Percentiles rank a stretch among this genome's conserved stretches.
Conservation (phyloP, 352 stramenopile species). For the Peronospora farinosa region DNA sequence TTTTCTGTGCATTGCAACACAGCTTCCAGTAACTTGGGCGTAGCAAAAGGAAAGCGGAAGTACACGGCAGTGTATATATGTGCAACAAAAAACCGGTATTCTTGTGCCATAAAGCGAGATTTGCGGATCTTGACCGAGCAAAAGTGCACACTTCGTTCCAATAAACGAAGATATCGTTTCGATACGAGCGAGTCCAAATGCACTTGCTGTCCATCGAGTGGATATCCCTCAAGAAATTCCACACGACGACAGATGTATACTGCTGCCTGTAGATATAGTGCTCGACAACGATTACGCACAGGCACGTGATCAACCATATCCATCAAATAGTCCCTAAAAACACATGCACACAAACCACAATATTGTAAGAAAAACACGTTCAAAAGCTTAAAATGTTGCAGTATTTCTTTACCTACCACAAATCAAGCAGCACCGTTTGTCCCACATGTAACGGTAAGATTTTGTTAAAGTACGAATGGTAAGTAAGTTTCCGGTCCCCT, state of each 20-base stretch:
- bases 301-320: constrained; percentile 78
- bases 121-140: constrained; percentile 61
- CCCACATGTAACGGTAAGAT: constrained; percentile 59
- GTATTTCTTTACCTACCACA: constrained; percentile 40
- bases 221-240: constrained; percentile 69
- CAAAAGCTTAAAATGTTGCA: constrained; percentile 1
- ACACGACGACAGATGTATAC: constrained; percentile 69
- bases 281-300: constrained; percentile 58
- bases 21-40: constrained; percentile 40
- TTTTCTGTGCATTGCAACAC: constrained; percentile 51
- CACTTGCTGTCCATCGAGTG: constrained; percentile 49
- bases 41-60: constrained; percentile 60
- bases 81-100: constrained; percentile 64
- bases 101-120: constrained; percentile 56
- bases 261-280: constrained; percentile 63
- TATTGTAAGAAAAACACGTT: neutral
- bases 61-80: constrained; percentile 64
- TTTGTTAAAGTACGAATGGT: constrained; percentile 66
- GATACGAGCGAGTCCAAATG: constrained; percentile 44
- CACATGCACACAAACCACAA: constrained; percentile 4
- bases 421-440: constrained; percentile 64
- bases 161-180: constrained; percentile 53
- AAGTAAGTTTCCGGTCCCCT: constrained; percentile 45
- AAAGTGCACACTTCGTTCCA: constrained; percentile 53
- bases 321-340: constrained; percentile 64